Percentiles rank a stretch among this genome's conserved stretches.
Evolutionary conservation across 2,329 filamentous ascomycete genomes (phyloP).

Genomic region (Xylariaceae sp.): DNA sequence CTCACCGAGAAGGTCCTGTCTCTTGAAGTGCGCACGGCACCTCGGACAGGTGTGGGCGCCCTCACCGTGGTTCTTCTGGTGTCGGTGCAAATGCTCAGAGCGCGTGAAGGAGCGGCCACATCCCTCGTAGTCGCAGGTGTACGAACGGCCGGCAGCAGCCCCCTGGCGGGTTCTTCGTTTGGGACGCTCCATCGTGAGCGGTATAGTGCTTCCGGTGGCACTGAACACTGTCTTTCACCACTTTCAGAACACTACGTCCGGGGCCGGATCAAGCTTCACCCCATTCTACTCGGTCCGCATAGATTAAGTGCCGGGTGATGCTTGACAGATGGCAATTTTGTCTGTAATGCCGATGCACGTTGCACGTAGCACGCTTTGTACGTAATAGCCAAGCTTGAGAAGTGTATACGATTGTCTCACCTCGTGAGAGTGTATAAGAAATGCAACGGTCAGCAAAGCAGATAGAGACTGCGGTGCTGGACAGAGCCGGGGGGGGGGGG

Average conservation of each 20-base stretch:
- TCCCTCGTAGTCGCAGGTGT: constrained; percentile 37
- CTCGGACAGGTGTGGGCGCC: constrained; percentile 52
- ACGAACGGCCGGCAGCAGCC: constrained; percentile 1
- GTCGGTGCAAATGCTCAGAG: constrained; percentile 54
- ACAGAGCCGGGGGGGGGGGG: too few relatives aligned
- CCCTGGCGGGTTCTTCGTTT: background rate
- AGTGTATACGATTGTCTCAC: too few relatives aligned
- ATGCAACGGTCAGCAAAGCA: too few relatives aligned
- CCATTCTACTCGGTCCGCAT: background rate
- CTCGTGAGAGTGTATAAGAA: too few relatives aligned
- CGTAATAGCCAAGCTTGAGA: too few relatives aligned
- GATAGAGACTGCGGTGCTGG: too few relatives aligned
- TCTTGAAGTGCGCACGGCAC: constrained; percentile 58
- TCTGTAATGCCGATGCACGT: too few relatives aligned
- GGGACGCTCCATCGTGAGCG: background rate
- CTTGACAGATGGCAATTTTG: too few relatives aligned
- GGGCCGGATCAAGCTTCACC: background rate
- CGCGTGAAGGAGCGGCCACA: constrained; percentile 53
- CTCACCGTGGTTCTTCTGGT: constrained; percentile 52
- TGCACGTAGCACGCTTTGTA: too few relatives aligned
- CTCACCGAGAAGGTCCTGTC: constrained; percentile 54
- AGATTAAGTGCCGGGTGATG: too few relatives aligned
- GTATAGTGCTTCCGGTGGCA: background rate
- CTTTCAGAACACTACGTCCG: too few relatives aligned
- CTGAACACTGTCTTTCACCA: too few relatives aligned